Conservation (phyloP, 1,139 yeast species). For the Saccharomycopsis hybrid region DNA sequence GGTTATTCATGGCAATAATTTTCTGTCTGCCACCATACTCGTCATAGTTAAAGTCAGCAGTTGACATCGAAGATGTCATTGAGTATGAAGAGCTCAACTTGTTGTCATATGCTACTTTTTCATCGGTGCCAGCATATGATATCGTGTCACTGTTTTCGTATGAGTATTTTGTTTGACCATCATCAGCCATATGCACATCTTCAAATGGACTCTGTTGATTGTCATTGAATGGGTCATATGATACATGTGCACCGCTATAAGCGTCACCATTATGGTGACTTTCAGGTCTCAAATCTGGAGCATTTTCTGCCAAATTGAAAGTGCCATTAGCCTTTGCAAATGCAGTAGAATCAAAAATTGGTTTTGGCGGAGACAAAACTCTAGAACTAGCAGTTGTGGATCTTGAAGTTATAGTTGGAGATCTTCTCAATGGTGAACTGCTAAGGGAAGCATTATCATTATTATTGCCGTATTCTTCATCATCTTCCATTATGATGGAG, state of each 20-base stretch:
- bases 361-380: constrained; percentile 56
- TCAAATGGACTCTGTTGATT: background rate
- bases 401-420: constrained; percentile 32
- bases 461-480: constrained; percentile 29
- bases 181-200: constrained; percentile 6
- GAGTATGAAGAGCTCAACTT: constrained; percentile 24
- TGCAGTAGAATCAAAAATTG: constrained; percentile 56
- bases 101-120: constrained; percentile 7
- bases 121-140: constrained; percentile 15
- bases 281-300: constrained; percentile 21
- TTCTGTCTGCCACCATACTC: constrained; percentile 24
- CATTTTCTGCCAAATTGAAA: constrained; percentile 13
- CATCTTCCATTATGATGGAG: constrained; percentile 41
- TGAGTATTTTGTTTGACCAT: constrained; percentile 5
- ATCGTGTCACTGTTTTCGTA: constrained; percentile 17
- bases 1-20: constrained; percentile 25
- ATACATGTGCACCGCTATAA: no score
- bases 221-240: constrained; percentile 22
- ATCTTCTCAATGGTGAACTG: constrained; percentile 27
- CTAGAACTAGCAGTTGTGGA: constrained; percentile 38
- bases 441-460: constrained; percentile 25
- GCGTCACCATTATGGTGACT: constrained; percentile 14
- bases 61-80: constrained; percentile 26
- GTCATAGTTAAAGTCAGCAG: constrained; percentile 27
- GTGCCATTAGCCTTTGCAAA: constrained; percentile 48